Base-by-base conservation (phyloP, 148 eudicot species). In the Camellia granthamiana region DNA sequence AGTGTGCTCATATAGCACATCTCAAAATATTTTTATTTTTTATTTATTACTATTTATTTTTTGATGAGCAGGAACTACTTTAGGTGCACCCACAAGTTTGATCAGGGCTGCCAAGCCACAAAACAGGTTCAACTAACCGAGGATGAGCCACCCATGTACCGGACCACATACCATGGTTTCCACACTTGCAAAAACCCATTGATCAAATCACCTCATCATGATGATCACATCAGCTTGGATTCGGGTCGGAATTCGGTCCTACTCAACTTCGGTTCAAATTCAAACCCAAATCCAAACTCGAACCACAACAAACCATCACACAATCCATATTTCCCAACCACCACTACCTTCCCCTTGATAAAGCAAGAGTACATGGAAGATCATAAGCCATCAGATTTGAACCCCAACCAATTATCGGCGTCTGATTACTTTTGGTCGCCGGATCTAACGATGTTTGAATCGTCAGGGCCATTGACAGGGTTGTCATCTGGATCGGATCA, bases 1-100 rank as follows among this genome's bases (percentile, higher is more conserved):
- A 30, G 38, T 30, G 38, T 30, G 38, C 38, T 30, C 30, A 23
- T 23, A 23, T 23, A 23, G 30, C 30, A 23, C 30, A 23, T 23
- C 30, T 23, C 30, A 23, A 23, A 23, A 23, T 23, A 23, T 47
- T 47, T 47, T 47, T 7, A 47, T 2, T 47, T 47, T 47, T 47
- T 6, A 47, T 47, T 4, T 7, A 47, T 47, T 69, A 10, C 7
- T 13, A 51, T 5, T 5, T 30, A 13, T 2, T 49, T 54, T 56
- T 19, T 19, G 19, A 23, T 74, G n/a, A 83, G 84, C 88, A 91
- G 97, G 86, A 85, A 84, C 65, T 92, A 92, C 82, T 92, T 78
- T 44, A 88, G 94, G 77, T 92, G 97, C 87, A 92, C 90, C 43
- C 89, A 91, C 87, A 90, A 87, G 78, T 66, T 18, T 51, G 92